Base-by-base conservation (phyloP, 140 eudicot species). In the Bidens hawaiensis region DNA sequence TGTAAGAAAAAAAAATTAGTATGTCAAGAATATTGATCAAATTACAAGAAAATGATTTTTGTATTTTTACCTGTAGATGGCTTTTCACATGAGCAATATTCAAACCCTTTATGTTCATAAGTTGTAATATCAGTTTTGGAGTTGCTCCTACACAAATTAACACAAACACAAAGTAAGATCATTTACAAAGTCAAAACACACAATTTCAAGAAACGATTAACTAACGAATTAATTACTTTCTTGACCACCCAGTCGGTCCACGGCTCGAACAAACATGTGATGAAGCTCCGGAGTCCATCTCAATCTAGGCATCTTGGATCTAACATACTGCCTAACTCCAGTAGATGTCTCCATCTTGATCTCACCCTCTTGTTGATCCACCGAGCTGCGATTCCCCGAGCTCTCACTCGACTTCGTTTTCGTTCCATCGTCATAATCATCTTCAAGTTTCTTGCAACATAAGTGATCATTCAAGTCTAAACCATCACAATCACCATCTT, bases 261-360 rank as follows among this genome's bases (percentile, higher is more conserved):
- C 72, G 8, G 91, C 91, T 50, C 81, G 76, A 60, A 84, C 84
- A 72, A 81, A 84, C 25, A 79, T 31, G 26, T 50, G 79, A 78
- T 84, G 91, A 59, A 84, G 91, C 14, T 81, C 84, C 22, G 87
- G 91, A 67, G 91, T 81, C 91, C 91, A 84, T 53, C 87, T 73
- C 46, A 84, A 74, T 34, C 91, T 69, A 49, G 91, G 87, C 84
- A 84, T 75, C 86, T 84, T 84, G 52, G 91, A 84, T 72, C 87
- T 73, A 46, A 77, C 78, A 64, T 84, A 81, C 12, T 77, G 87
- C 48, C 91, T 68, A 46, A 83, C 91, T 58, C 79, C 51, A 50
- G 66, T 51, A 22, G 41, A 25, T 70, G 76, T 23, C 17, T 60
- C 61, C 55, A 53, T 66, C 43, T 50, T n/a, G n/a, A n/a, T 58